Percentiles rank a stretch among this genome's conserved stretches.
These are phyloP conservation scores for Sphagnum contortum DNA, from an alignment of 225 moss, liverwort and hornwort species.

Conservation along the genomic window DNA sequence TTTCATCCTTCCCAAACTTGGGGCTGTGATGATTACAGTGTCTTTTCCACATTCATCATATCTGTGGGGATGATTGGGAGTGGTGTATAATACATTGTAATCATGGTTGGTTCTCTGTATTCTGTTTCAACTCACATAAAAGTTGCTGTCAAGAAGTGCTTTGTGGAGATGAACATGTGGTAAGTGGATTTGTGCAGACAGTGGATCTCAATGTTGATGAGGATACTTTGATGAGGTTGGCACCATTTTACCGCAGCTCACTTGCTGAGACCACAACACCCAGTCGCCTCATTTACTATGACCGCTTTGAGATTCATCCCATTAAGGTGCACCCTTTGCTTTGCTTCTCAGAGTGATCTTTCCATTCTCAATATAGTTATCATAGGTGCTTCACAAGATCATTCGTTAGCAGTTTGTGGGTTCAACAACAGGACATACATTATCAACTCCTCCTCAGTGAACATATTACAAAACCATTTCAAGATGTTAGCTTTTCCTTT, in stretches of 20 bases:
- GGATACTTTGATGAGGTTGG: conserved; percentile 96
- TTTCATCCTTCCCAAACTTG: not conserved
- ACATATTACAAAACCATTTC: too few relatives aligned
- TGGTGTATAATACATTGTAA: too few relatives aligned
- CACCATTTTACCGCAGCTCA: conserved; percentile 79
- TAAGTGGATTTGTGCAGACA: conserved; percentile 29
- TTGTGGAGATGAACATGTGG: too few relatives aligned
- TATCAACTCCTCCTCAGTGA: too few relatives aligned
- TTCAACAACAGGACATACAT: too few relatives aligned
- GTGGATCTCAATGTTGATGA: conserved; percentile 94
- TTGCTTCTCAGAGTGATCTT: not conserved
- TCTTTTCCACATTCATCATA: not conserved
- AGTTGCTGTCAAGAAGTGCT: too few relatives aligned
- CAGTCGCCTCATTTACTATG: conserved; percentile 89
- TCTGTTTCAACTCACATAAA: too few relatives aligned
- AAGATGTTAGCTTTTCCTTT: too few relatives aligned
- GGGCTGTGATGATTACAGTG: not conserved
- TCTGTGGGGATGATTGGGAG: too few relatives aligned
- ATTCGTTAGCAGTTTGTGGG: too few relatives aligned
- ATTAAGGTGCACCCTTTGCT: conserved; percentile 50
- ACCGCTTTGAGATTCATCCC: conserved; percentile 96
- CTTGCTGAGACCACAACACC: conserved; percentile 84
- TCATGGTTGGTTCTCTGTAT: too few relatives aligned
- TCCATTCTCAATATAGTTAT: not conserved
- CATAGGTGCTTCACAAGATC: too few relatives aligned